Evolutionary conservation across 2,329 filamentous ascomycete genomes (phyloP).

Genomic region (Xylariaceae sp.): DNA sequence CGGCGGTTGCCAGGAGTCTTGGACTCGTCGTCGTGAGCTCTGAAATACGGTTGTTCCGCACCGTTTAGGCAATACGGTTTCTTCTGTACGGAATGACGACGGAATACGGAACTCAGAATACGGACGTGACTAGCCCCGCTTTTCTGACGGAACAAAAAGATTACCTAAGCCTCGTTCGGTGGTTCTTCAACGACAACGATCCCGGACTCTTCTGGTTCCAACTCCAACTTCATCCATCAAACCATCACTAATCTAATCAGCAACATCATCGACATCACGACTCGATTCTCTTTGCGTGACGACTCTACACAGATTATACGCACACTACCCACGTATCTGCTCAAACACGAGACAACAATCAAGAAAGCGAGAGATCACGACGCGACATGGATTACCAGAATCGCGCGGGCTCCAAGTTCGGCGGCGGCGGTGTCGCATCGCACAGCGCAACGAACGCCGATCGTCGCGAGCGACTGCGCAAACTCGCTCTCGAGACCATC

Average conservation of each 20-base stretch:
- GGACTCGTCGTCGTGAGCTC: too few species aligned
- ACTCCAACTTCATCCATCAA: not conserved
- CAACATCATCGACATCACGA: not conserved
- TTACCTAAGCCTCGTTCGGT: too few species aligned
- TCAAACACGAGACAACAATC: not conserved
- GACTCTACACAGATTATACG: not conserved
- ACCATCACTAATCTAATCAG: not conserved
- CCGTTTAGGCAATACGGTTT: too few species aligned
- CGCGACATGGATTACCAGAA: conserved; percentile 70
- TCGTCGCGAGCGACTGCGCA: conserved; percentile 92
- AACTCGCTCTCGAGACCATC: conserved; percentile 97
- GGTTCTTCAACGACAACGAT: too few species aligned
- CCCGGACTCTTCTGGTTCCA: too few species aligned
- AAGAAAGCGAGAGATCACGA: not conserved
- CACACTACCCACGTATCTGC: not conserved
- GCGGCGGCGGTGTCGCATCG: conserved; percentile 92
- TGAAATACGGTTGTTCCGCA: too few species aligned
- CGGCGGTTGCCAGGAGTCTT: too few species aligned
- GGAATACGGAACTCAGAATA: too few species aligned
- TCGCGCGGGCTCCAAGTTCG: conserved; percentile 94
- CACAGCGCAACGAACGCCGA: conserved; percentile 92
- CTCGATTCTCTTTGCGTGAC: not conserved
- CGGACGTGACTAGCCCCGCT: too few species aligned
- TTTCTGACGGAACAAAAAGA: too few species aligned
- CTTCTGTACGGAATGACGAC: too few species aligned